Evolutionary conservation across 495 filamentous ascomycete genomes (phyloP).

Genomic region (Tuber aestivum): DNA sequence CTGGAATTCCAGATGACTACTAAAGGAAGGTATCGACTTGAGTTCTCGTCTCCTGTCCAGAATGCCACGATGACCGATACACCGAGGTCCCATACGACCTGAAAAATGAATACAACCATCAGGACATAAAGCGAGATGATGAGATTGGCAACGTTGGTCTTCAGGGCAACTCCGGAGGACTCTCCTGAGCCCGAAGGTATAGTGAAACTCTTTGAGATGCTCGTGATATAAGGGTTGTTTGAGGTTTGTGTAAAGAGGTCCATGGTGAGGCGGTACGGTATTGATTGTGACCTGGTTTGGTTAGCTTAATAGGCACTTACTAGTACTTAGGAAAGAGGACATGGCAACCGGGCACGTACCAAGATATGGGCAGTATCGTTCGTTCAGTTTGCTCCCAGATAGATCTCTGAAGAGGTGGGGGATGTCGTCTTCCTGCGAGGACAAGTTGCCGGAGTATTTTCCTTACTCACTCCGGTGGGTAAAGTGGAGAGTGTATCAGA

Average conservation of each 20-base stretch:
- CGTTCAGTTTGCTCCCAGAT: too few species aligned
- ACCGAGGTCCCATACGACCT: background rate
- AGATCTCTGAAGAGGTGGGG: too few species aligned
- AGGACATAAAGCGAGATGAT: background rate
- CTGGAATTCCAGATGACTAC: background rate
- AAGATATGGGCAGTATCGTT: background rate
- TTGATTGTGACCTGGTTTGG: background rate
- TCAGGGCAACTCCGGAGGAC: background rate
- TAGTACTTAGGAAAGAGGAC: too few species aligned
- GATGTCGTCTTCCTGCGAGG: too few species aligned
- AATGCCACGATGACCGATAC: background rate
- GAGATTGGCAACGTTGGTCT: background rate
- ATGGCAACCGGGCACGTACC: background rate
- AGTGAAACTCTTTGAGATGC: background rate
- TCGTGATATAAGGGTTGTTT: background rate
- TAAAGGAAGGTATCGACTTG: background rate
- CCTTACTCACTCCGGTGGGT: too few species aligned
- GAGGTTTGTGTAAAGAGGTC: background rate
- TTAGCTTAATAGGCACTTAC: background rate
- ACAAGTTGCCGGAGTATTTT: too few species aligned
- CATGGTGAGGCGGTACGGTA: background rate
- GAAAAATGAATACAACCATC: background rate
- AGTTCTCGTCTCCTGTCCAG: background rate
- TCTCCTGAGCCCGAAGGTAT: background rate
- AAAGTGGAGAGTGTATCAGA: too few species aligned